These are phyloP conservation scores for Septoria petroselini DNA, from an alignment of 2,329 filamentous ascomycete species.

Conservation along the genomic window DNA sequence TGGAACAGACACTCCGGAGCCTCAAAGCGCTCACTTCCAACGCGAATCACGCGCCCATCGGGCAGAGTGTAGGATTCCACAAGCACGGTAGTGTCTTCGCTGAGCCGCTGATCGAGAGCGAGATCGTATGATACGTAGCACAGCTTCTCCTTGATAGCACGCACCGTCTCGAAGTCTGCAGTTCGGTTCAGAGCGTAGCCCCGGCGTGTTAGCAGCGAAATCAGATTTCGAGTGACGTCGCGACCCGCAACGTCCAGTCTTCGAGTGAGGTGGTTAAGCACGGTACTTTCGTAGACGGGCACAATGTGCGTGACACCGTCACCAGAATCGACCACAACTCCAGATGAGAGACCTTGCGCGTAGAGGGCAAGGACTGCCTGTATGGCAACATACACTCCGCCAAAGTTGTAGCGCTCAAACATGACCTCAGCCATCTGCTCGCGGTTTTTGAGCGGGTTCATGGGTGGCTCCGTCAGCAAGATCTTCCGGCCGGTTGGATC, in stretches of 20 bases:
- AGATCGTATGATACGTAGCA: slow-evolving; percentile 99
- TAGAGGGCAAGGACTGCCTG: slow-evolving; percentile 95
- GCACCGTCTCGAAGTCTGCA: slow-evolving; percentile 97
- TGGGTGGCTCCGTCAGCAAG: slow-evolving; percentile 90
- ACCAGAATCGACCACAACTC: slow-evolving; percentile 97
- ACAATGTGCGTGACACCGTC: slow-evolving; percentile 99
- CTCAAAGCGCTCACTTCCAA: slow-evolving; percentile 96
- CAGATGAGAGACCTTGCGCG: slow-evolving; percentile 77
- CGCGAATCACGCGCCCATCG: slow-evolving; percentile 91
- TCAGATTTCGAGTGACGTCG: slow-evolving; percentile 97
- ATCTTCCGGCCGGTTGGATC: slow-evolving; percentile 93
- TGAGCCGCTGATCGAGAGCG: slow-evolving; percentile 90
- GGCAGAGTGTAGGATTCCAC: slow-evolving; percentile 97
- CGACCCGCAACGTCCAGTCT: slow-evolving; percentile 92
- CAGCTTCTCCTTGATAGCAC: slow-evolving; percentile 99
- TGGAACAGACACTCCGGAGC: slow-evolving; percentile 98
- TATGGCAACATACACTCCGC: slow-evolving; percentile 95
- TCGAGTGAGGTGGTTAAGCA: slow-evolving; percentile 93
- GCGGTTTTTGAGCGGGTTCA: slow-evolving; percentile 95
- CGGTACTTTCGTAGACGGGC: slow-evolving; percentile 95
- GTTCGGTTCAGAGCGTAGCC: slow-evolving; percentile 97
- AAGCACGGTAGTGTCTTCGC: slow-evolving; percentile 93
- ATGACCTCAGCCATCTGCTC: slow-evolving; percentile 99
- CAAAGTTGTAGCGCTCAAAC: slow-evolving; percentile 96
- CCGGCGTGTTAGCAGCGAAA: slow-evolving; percentile 85